phyloP scores from a whole-genome alignment of 1,284 basidiomycete genomes.

The Athelia psychrophila region DNA sequence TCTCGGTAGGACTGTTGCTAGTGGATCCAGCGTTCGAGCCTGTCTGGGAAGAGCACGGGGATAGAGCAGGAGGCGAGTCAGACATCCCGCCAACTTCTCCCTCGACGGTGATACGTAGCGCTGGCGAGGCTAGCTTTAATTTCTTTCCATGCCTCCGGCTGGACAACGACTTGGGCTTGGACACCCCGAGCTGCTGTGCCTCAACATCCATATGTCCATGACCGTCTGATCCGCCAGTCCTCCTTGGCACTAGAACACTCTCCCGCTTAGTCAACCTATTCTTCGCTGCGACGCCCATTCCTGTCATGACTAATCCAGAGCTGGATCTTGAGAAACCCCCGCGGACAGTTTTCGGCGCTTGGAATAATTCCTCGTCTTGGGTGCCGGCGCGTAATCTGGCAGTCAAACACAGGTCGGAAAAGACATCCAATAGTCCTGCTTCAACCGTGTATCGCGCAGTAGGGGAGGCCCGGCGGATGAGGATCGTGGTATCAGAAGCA shows the following conservation, averaged over 20 bases:
- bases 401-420: conserved; percentile 58
- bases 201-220: conserved; percentile 10
- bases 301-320: conserved; percentile 52
- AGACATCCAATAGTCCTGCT: conserved; percentile 64
- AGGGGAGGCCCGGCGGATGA: conserved; percentile 68
- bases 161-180: conserved; percentile 15
- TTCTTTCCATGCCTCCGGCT: conserved; percentile 40
- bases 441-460: conserved; percentile 69
- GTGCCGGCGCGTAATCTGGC: conserved; percentile 60
- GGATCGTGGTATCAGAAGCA: conserved; percentile 50
- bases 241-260: conserved; percentile 59
- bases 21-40: conserved; percentile 33
- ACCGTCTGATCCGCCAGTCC: conserved; percentile 40
- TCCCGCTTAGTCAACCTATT: conserved; percentile 61
- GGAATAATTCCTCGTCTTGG: conserved; percentile 63
- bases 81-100: conserved; percentile 16
- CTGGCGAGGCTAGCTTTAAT: conserved; percentile 38
- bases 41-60: conserved; percentile 44
- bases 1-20: conserved; percentile 30
- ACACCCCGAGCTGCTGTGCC: conserved; percentile 15
- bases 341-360: conserved; percentile 42
- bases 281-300: conserved; percentile 50
- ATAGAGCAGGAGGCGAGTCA: conserved; percentile 44
- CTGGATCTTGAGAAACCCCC: conserved; percentile 40
- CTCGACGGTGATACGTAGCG: conserved; percentile 16